These are phyloP conservation scores for Cryomyces minteri DNA, from an alignment of 495 filamentous ascomycete genomes.

Conservation along the genomic window DNA sequence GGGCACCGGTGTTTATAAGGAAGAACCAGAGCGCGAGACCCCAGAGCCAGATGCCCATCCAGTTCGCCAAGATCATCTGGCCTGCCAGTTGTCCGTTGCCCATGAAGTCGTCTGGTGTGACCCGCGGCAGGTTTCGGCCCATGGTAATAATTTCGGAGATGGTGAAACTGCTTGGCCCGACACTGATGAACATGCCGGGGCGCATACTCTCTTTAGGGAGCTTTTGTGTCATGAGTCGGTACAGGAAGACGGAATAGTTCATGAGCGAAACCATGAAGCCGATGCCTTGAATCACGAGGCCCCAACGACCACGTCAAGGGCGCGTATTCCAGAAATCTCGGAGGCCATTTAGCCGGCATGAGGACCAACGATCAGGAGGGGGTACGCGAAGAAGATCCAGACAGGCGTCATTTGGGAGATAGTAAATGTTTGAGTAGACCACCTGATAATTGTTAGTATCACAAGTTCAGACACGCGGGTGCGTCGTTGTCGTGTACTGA, in stretches of 20 bases:
- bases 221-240: slow-evolving; percentile 83
- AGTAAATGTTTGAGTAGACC: slow-evolving; percentile 58
- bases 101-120: slow-evolving; percentile 37
- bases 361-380: slow-evolving; percentile 61
- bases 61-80: slow-evolving; percentile 36
- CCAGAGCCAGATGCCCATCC: slow-evolving; percentile 65
- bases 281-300: slow-evolving; percentile 59
- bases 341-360: slow-evolving; percentile 48
- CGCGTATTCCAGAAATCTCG: slow-evolving; percentile 18
- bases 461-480: too few relatives aligned
- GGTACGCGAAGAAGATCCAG: slow-evolving; percentile 86
- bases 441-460: slow-evolving; percentile 18
- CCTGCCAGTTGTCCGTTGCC: slow-evolving; percentile 32
- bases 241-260: slow-evolving; percentile 73
- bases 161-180: slow-evolving; percentile 67
- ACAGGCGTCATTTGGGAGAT: slow-evolving; percentile 79
- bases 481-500: too few relatives aligned
- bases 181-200: slow-evolving; percentile 72
- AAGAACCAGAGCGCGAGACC: slow-evolving; percentile 78
- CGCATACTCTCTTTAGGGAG: slow-evolving; percentile 56
- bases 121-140: slow-evolving; percentile 26
- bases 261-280: slow-evolving; percentile 73
- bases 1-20: slow-evolving; percentile 54
- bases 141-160: slow-evolving; percentile 47
- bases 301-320: slow-evolving; percentile 52